Evolutionary conservation across 208 protist genomes (phyloP).

Genomic region (Crithidia acanthocephali): DNA sequence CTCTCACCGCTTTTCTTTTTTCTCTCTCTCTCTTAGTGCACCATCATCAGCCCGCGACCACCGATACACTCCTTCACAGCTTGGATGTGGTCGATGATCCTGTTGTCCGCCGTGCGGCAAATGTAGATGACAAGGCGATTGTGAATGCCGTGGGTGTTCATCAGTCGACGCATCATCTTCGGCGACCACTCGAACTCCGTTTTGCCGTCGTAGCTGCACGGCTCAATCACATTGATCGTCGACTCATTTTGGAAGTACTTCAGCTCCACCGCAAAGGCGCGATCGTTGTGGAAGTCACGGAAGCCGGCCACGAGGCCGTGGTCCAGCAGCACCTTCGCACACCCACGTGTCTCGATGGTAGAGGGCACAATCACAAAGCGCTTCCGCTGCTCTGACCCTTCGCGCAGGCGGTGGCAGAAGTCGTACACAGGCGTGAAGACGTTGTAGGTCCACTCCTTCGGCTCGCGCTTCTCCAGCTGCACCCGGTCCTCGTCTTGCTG

Average conservation of each 20-base stretch:
- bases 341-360: constrained; percentile 87
- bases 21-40: constrained; percentile 50
- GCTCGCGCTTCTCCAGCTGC: constrained; percentile 84
- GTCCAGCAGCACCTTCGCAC: constrained; percentile 85
- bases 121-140: constrained; percentile 89
- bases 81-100: constrained; percentile 91
- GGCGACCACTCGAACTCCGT: constrained; percentile 94
- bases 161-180: constrained; percentile 90
- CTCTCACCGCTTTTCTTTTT: too few relatives aligned
- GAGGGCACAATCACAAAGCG: constrained; percentile 91
- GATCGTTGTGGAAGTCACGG: constrained; percentile 93
- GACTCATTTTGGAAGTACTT: constrained; percentile 93
- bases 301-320: constrained; percentile 91
- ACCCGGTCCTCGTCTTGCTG: constrained; percentile 80
- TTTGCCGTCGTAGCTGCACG: constrained; percentile 85
- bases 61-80: constrained; percentile 88
- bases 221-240: constrained; percentile 89
- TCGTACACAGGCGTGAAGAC: constrained; percentile 87
- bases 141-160: constrained; percentile 89
- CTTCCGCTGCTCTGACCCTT: constrained; percentile 88
- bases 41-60: constrained; percentile 89
- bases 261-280: constrained; percentile 90
- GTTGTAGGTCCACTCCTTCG: constrained; percentile 74
- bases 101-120: constrained; percentile 85
- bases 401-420: constrained; percentile 90